Base-by-base conservation (phyloP, 495 filamentous ascomycete species). In the Talaromyces wortmannii region DNA sequence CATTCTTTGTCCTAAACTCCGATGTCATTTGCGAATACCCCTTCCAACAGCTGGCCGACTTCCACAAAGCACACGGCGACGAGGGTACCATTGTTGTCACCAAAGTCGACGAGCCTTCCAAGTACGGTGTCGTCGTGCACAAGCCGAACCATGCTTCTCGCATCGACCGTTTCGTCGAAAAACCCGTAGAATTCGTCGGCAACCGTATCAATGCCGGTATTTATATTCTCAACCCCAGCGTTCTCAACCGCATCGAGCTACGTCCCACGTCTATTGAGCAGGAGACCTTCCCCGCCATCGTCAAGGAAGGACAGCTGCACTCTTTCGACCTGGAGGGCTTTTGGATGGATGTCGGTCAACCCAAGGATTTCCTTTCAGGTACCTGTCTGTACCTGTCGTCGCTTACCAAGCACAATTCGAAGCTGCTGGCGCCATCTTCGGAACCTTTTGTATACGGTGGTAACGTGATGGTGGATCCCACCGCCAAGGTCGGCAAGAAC, bases 261-360 rank as follows among this genome's bases (percentile, higher is more conserved):
- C 90, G 95, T 49, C 94, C 94, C 31, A 99, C 95, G 36, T 96
- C 91, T n/a, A 99, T 99, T 70, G 94, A 99, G 74, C 94, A 97
- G 75, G 94, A 99, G 76, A 99, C 91, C 29, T 99, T 99, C 88
- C 94, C 94, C 44, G 87, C 90, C 57, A 95, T 99, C 64, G 87
- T 85, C 70, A 84, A 80, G 63, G 95, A 97, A 66, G 89, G 91
- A 52, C 84, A 95, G 72, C 76, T 99, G 47, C 94, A 99, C 81
- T 97, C 92, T 3, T 97, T 96, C 68, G 94, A 99, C 70, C 81
- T 99, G 40, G 95, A 99, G 60, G 92, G 94, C 59, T 99, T 96
- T 80, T 99, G 94, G 94, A 99, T 99, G 94, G 94, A 99, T 63
- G 92, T 99, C 55, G 94, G 94, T 62, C 94, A 99, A 71, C 94